phyloP scores from a whole-genome alignment of 139 green algal species.

The Chlamydomonas applanata region DNA sequence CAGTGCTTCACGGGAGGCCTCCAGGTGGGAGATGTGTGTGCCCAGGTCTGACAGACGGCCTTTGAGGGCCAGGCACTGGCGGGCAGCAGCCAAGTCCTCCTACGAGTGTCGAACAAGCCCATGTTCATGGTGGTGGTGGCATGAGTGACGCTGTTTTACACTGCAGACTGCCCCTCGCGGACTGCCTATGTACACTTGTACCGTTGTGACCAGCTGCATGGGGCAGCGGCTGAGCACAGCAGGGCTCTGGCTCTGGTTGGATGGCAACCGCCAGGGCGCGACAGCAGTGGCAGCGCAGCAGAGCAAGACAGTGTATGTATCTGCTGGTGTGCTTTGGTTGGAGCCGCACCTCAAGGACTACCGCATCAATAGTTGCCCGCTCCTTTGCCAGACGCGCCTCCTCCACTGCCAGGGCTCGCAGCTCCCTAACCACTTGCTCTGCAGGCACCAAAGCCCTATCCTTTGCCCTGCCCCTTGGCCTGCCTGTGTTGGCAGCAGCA shows the following conservation, averaged over 20 bases:
- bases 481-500: too few species aligned
- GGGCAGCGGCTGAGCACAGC: too few species aligned
- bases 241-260: too few species aligned
- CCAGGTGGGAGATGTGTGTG: constrained; percentile 11
- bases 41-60: constrained; percentile 12
- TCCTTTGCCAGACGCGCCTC: constrained; percentile 17
- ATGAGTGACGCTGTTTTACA: too few species aligned
- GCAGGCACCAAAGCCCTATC: too few species aligned
- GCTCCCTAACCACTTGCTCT: too few species aligned
- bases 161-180: too few species aligned
- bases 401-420: constrained; percentile 10
- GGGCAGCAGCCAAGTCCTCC: constrained; percentile 16
- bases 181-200: too few species aligned
- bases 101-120: background rate
- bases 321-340: background rate
- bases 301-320: background rate
- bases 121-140: too few species aligned
- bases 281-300: background rate
- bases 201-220: too few species aligned
- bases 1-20: constrained; percentile 29
- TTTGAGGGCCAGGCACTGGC: constrained; percentile 13
- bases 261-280: too few species aligned
- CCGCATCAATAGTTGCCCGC: constrained; percentile 12
- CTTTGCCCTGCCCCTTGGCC: too few species aligned
- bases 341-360: constrained; percentile 20